Base-by-base conservation (phyloP, 345 rosid species). In the Firmiana major region DNA sequence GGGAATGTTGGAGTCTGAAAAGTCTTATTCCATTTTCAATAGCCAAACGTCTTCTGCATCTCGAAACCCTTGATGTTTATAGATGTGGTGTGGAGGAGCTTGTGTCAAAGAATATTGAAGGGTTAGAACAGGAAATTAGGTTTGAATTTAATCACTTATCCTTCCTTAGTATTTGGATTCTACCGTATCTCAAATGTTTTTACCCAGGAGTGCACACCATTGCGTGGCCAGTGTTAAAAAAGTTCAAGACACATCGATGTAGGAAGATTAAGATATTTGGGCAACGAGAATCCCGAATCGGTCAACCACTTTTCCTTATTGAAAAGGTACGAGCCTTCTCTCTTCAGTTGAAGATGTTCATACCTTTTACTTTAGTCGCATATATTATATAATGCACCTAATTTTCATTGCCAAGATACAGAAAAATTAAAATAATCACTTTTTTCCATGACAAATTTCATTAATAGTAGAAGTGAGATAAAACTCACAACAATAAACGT, bases 151-250 rank as follows among this genome's bases (percentile, higher is more conserved):
- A 45, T 67, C 7, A 24, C 6, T 6, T 67, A 22, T 22, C 36
- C 2, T 0, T 0, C n/a, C 34, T 67, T 54, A 2, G 0, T 0
- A n/a, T 67, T 67, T 43, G 11, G 36, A 0, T 0, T 0, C 5
- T 66, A 6, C 9, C 2, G 6, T 0, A 67, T 15, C 17, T 46
- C 6, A 45, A 22, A 45, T 46, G 73, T 2, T 46, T 46, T n/a
- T 68, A 68, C 22, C 22, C 57, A 0, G 40, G 73, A 7, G 4
- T 3, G 15, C 40, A 68, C 8, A 68, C 22, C 3, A 8, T 9
- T 12, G 26, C 0, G 6, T 57, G 15, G 31, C 28, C 31, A 0
- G 22, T 3, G 31, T 57, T 57, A 22, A 57, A 21, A 26, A 0
- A 7, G 38, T 46, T 46, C 1, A 0, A 0, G 11, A 16, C 54